Base-by-base conservation (phyloP, 1,139 yeast genomes). In the Taphrina confusa region DNA sequence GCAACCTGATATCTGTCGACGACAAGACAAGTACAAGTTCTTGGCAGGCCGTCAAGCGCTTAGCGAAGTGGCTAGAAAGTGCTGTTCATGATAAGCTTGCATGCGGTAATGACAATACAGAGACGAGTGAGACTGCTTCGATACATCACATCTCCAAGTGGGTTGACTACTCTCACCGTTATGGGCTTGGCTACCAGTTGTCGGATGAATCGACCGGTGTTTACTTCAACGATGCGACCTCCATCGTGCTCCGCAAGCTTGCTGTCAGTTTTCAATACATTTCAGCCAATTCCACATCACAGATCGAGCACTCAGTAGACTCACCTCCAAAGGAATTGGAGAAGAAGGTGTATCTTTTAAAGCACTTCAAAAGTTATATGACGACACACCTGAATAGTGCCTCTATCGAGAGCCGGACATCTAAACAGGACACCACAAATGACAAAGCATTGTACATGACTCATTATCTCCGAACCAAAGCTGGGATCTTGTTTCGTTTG, bases 151-250 rank as follows among this genome's bases (percentile, higher is more conserved):
- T 92, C 55, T 86, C 95, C 65, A 91, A 91, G 72, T 94, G 99
- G 99, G 98, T 94, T 30, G 98, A 94, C 72, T 92, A 92, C 72
- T 87, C 96, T 42, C 90, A 91, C 75, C 89, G 87, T 70, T 95
- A 91, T 73, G 99, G 99, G 0, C 86, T 94, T 69, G 88, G 96
- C 4, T 92, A 92, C 72, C 96, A 92, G 72, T 76, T 92, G 61
- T 87, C 92, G 33, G 87, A 91, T 61, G 94, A 90, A 63, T 89
- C 87, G 67, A 87, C 89, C 64, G 97, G 97, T n/a, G 96, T 90
- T 8, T 77, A 87, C 62, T 90, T 89, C 73, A 87, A 88, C 68
- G 92, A 87, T 68, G 87, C 87, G 31, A 84, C 87, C 62, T 85
- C 95, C 8, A 81, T 90, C 66, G 78, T 90, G 64, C 84, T 87